These are phyloP conservation scores for Cryptococcus floricola DNA, from an alignment of 1,284 basidiomycete genomes.

Conservation along the genomic window DNA sequence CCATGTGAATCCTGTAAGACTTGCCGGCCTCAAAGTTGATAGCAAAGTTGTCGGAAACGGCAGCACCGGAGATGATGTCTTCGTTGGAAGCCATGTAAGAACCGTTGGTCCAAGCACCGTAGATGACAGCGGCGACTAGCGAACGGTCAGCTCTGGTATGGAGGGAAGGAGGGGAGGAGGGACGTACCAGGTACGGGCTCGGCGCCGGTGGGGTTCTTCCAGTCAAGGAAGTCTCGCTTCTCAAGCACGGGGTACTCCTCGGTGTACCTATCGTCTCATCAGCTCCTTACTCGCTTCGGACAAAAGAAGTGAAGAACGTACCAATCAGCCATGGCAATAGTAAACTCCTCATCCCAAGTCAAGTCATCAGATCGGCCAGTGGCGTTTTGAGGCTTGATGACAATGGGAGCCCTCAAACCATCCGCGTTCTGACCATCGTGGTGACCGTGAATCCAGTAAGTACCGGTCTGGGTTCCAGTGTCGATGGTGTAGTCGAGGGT, in stretches of 20 bases:
- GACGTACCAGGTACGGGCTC: conserved; percentile 75
- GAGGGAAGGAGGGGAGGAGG: background rate
- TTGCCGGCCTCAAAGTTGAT: conserved; percentile 74
- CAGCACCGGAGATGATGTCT: conserved; percentile 55
- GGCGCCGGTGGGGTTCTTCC: conserved; percentile 68
- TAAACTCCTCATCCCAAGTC: conserved; percentile 87
- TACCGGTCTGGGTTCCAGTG: conserved; percentile 64
- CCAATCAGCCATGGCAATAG: conserved; percentile 78
- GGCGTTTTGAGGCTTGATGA: conserved; percentile 61
- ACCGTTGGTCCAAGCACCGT: conserved; percentile 64
- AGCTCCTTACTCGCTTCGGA: background rate
- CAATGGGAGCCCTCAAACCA: conserved; percentile 54
- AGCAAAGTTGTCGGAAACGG: conserved; percentile 73
- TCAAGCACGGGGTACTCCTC: conserved; percentile 58
- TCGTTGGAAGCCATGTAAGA: conserved; percentile 58
- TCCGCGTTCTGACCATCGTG: conserved; percentile 74
- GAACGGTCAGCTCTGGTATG: background rate
- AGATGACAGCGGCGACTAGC: conserved; percentile 73
- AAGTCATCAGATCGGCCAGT: conserved; percentile 49
- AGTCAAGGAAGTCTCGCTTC: conserved; percentile 69
- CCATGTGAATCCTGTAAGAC: conserved; percentile 66
- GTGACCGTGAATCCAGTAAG: conserved; percentile 77
- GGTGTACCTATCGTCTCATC: conserved; percentile 52
- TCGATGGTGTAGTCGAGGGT: conserved; percentile 74
- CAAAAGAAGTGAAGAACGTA: conserved; percentile 49